Base-by-base conservation (phyloP, 2,329 filamentous ascomycete genomes). In the Cadophora luteo-olivacea region DNA sequence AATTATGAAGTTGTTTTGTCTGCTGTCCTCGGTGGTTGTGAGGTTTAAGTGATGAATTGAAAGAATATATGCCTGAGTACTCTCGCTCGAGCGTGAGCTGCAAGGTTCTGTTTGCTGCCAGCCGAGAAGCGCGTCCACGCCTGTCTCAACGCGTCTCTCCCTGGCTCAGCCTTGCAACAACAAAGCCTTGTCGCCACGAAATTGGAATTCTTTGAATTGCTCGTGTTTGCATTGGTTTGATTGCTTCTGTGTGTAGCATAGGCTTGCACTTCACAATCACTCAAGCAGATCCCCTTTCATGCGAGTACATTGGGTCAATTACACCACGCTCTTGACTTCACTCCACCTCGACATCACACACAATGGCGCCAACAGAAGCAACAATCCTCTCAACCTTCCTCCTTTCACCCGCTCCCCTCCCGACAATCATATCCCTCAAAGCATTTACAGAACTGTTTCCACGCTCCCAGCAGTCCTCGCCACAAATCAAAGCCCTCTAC, bases 381-480 rank as follows among this genome's bases (percentile, higher is more conserved):
- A 86, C 88, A 33, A 92, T 97, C 72, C 86, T 97, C 63, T 85
- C 85, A 75, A 90, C 91, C 79, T 97, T 95, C 78, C 87, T 97
- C 68, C 86, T 97, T 45, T 85, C 90, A 36, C 92, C 93, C 14
- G 90, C 93, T 8, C 86, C 91, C 33, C 84, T 97, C 48, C 90
- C 91, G 52, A 86, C 90, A 71, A 87, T 94, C 76, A 83, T 94
- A 73, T 90, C 92, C 8, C 85, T 94, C 58, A 84, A 89, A 67
- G 87, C 93, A 72, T 97, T 97, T 82, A 89, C 87, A 54, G 85
- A 89, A 33, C 85, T 95, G 52, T 96, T 97, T 76, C 93, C 93
- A 12, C 87, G 85, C 62, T 80, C 86, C 0, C 73, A 75, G 41
- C 75, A 75, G 67, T 75, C 76, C 16, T 76, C 75, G 3, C 75